phyloP scores from a whole-genome alignment of 495 filamentous ascomycete genomes.

The Podospora fimiseda region DNA sequence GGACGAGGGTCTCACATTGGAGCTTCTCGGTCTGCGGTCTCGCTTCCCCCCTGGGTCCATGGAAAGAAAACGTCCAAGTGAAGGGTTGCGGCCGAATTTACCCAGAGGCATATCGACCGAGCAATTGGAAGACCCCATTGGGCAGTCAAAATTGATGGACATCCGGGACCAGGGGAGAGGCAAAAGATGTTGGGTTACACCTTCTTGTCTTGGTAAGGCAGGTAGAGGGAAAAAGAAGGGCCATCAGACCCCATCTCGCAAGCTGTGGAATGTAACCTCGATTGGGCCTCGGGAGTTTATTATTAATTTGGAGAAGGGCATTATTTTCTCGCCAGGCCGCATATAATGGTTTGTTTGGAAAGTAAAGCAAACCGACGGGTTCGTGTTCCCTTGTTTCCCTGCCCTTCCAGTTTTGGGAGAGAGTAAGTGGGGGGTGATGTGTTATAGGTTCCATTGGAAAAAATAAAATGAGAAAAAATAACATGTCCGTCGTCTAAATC shows the following conservation, averaged over 20 bases:
- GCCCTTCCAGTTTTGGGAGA: too few species aligned
- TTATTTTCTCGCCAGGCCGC: too few species aligned
- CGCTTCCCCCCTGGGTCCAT: conserved; percentile 6
- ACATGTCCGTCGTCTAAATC: too few species aligned
- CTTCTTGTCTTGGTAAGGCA: conserved; percentile 24
- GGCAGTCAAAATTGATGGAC: not conserved
- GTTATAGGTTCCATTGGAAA: too few species aligned
- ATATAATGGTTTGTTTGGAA: too few species aligned
- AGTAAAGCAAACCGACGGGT: too few species aligned
- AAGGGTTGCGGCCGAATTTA: conserved; percentile 27
- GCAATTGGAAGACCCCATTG: conserved; percentile 22
- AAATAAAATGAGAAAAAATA: too few species aligned
- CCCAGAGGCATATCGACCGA: conserved; percentile 25
- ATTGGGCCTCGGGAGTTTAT: conserved; percentile 12
- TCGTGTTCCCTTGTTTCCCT: too few species aligned
- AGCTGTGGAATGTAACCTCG: conserved; percentile 23
- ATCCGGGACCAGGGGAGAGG: conserved; percentile 1
- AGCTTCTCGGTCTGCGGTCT: not conserved
- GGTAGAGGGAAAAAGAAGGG: conserved; percentile 3
- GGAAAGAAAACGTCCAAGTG: conserved; percentile 4
- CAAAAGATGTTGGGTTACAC: conserved; percentile 9
- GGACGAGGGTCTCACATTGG: not conserved
- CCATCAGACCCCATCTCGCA: conserved; percentile 3
- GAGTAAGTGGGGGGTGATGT: too few species aligned
- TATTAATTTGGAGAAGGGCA: conserved; percentile 19